Percentiles rank a stretch among this genome's conserved stretches.
phyloP scores from a whole-genome alignment of 139 green algal genomes.

The Chlorella sorokiniana region DNA sequence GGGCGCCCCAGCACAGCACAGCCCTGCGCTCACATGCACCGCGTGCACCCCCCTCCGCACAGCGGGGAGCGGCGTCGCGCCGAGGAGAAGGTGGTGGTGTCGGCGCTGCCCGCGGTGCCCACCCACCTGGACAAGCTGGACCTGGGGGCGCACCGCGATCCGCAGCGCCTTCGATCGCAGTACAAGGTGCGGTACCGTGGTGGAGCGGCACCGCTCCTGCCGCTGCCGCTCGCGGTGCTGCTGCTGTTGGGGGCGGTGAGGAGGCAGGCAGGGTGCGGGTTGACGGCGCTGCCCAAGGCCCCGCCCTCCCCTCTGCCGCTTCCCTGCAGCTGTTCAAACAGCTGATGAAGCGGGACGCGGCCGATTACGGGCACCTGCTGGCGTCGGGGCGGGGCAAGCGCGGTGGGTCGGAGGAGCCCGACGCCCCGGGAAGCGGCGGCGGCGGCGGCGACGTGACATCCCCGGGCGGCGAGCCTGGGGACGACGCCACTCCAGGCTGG shows the following conservation, averaged over 20 bases:
- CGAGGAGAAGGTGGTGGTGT: slow-evolving; percentile 23
- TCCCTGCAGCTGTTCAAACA: slow-evolving; percentile 48
- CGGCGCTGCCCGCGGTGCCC: background rate
- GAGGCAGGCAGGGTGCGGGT: too few relatives aligned
- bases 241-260: background rate
- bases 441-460: background rate
- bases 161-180: slow-evolving; percentile 27
- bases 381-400: background rate
- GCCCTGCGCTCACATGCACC: too few relatives aligned
- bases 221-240: background rate
- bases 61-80: slow-evolving; percentile 7
- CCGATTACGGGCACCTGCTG: slow-evolving; percentile 47
- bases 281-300: slow-evolving; percentile 5
- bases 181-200: slow-evolving; percentile 21
- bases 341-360: slow-evolving; percentile 57
- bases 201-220: background rate
- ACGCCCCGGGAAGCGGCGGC: background rate
- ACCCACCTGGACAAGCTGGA: slow-evolving; percentile 28
- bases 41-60: too few relatives aligned
- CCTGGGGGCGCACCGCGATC: slow-evolving; percentile 34
- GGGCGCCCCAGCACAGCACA: too few relatives aligned
- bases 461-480: background rate
- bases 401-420: background rate
- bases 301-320: background rate
- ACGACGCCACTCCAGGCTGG: slow-evolving; percentile 21